Conservation (phyloP, 2,329 filamentous ascomycete species). For the Rutstroemia sydowiana region DNA sequence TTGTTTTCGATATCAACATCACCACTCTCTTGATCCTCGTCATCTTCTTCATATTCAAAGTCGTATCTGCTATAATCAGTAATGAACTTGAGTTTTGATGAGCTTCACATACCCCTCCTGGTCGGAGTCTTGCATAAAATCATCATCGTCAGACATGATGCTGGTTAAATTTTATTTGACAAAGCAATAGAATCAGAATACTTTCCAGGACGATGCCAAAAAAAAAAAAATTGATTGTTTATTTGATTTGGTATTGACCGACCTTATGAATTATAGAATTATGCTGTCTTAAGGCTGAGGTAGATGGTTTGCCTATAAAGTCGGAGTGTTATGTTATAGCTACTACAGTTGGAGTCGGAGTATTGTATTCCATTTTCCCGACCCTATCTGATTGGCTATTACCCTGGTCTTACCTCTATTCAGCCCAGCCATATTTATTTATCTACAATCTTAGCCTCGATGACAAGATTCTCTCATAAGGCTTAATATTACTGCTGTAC, state of each 20-base stretch:
- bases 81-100: conserved; percentile 2
- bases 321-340: no score
- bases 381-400: conserved; percentile 7
- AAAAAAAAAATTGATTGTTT: background rate
- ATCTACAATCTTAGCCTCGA: no score
- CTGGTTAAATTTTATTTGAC: background rate
- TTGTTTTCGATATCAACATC: conserved; percentile 98
- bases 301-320: no score
- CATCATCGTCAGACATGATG: conserved; percentile 55
- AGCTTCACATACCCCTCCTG: conserved; percentile 62
- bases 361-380: no score
- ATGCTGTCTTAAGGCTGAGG: no score
- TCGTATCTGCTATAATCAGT: conserved; percentile 57
- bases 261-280: no score
- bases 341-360: no score
- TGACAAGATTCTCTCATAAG: no score
- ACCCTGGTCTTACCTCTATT: no score
- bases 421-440: no score
- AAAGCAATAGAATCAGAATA: background rate
- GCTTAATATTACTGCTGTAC: no score
- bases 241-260: no score
- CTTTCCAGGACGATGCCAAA: background rate
- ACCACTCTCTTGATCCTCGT: conserved; percentile 77
- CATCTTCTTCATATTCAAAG: conserved; percentile 90
- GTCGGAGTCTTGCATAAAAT: conserved; percentile 90